These are phyloP conservation scores for Spizellomyces punctatus DNA, from an alignment of 192 early-diverging fungal species.

Conservation along the genomic window DNA sequence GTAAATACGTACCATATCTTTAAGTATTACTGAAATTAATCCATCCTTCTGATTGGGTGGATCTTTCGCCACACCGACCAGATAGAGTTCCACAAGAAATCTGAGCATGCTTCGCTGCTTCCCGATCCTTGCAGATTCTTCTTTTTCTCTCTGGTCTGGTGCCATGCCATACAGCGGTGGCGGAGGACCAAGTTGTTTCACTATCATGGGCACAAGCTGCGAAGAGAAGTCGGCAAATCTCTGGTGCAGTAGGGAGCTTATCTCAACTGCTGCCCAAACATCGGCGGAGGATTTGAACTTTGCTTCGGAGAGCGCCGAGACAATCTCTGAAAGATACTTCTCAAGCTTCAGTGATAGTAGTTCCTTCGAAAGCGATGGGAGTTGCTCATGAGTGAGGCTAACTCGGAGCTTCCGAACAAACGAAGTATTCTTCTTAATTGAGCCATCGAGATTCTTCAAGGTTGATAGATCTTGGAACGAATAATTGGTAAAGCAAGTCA, in stretches of 20 bases:
- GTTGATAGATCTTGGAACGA: conserved; percentile 11
- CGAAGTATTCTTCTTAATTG: conserved; percentile 96
- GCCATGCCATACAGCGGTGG: conserved; percentile 57
- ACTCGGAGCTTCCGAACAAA: conserved; percentile 92
- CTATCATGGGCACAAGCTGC: conserved; percentile 63
- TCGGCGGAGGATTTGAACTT: conserved; percentile 74
- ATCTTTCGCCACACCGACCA: conserved; percentile 65
- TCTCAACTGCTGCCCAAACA: conserved; percentile 79
- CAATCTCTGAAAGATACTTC: conserved; percentile 95
- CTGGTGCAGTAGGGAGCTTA: conserved; percentile 79
- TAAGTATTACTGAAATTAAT: conserved; percentile 46
- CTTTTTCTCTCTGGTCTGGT: conserved; percentile 83
- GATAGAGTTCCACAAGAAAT: conserved; percentile 79
- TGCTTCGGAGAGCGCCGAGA: conserved; percentile 79
- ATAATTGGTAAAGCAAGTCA: background rate
- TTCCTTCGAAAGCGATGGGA: conserved; percentile 60
- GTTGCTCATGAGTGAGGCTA: conserved; percentile 65
- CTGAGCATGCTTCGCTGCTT: conserved; percentile 71
- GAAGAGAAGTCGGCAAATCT: conserved; percentile 86
- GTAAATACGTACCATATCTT: conserved; percentile 41
- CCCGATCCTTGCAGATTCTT: conserved; percentile 71
- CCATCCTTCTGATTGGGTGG: conserved; percentile 61
- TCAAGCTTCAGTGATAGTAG: conserved; percentile 86
- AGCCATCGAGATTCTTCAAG: conserved; percentile 79
- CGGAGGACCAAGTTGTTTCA: conserved; percentile 69